Evolutionary conservation across 1,284 basidiomycete genomes (phyloP), one percentile per base, ranked within the genome.

Genomic region (Pseudozyma pruni): DNA sequence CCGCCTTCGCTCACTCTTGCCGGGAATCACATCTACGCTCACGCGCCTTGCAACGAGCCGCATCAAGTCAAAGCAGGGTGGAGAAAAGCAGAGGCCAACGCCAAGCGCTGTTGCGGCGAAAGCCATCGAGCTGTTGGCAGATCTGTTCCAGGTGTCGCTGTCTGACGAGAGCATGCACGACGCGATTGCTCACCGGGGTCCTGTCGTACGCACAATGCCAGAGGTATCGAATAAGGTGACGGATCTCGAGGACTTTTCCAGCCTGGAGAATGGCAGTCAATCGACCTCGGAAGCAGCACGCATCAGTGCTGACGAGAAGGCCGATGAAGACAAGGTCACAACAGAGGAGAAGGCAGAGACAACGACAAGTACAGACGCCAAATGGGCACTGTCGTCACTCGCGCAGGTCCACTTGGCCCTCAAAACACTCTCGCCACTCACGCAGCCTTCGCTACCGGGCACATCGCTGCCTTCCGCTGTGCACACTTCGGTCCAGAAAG

Each of bases 331-430:
- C 8, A 19, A 45, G 10, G 42, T 5, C 3, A 31, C 40, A 8
- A 6, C 8, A 8, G 16, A 33, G 16, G 20, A 29, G 9, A 17
- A 29, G 2, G 2, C 32, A 11, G 49, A 44, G 1, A 1, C 35
- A 38, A 2, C 51, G 13, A 33, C 23, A 16, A 20, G 17, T 19
- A 53, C 61, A 23, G 59, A 61, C 13, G 45, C 33, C 3, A 45
- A 57, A 17, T 64, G 60, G 56, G 48, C 67, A 4, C 39, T 71
- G 14, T 66, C 68, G 5, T 57, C 68, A 1, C 57, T 71, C 1
- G 61, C 62, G 3, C 68, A 62, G 16, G 52, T 62, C n/a, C 63
- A 66, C 22, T 9, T 71, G 1, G 68, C 68, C 3, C 48, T 71
- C 9, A 52, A 59, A 13, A 46, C 54, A 1, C 66, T 71, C n/a